These are phyloP conservation scores for Debaryomyces tyrocola DNA, from an alignment of 805 yeast species.

Conservation along the genomic window DNA sequence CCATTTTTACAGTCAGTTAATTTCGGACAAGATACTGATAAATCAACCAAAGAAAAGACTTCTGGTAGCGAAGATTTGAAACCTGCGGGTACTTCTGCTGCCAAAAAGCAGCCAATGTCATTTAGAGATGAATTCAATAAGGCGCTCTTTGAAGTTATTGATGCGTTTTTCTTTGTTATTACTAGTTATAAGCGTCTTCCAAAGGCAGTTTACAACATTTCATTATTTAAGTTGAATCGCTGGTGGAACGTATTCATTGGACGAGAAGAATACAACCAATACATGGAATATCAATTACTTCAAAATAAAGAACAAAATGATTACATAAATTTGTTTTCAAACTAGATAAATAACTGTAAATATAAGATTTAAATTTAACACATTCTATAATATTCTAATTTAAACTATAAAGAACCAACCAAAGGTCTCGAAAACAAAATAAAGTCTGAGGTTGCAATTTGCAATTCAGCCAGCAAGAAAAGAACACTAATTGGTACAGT, in stretches of 20 bases:
- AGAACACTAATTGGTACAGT: too few relatives aligned
- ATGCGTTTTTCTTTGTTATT: slow-evolving; percentile 64
- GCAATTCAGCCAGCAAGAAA: too few relatives aligned
- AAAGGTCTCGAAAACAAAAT: too few relatives aligned
- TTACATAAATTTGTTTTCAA: background rate
- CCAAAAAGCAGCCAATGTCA: background rate
- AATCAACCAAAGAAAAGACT: slow-evolving; percentile 16
- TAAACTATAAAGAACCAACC: too few relatives aligned
- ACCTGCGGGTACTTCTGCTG: background rate
- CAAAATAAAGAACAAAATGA: slow-evolving; percentile 5
- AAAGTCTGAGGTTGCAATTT: too few relatives aligned
- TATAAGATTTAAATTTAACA: background rate
- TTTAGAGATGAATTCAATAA: slow-evolving; percentile 44
- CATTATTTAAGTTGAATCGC: slow-evolving; percentile 48
- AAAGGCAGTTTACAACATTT: slow-evolving; percentile 50
- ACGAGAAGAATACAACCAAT: slow-evolving; percentile 21
- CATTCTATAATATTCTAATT: too few relatives aligned
- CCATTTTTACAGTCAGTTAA: slow-evolving; percentile 24
- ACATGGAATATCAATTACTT: slow-evolving; percentile 3
- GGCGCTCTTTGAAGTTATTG: slow-evolving; percentile 53
- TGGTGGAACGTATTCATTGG: slow-evolving; percentile 81
- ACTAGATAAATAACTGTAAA: background rate
- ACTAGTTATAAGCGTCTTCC: slow-evolving; percentile 73
- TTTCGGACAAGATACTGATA: background rate
- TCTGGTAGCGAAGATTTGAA: background rate